phyloP scores from a whole-genome alignment of 1,139 yeast species.

The Blastobotrys elegans region DNA sequence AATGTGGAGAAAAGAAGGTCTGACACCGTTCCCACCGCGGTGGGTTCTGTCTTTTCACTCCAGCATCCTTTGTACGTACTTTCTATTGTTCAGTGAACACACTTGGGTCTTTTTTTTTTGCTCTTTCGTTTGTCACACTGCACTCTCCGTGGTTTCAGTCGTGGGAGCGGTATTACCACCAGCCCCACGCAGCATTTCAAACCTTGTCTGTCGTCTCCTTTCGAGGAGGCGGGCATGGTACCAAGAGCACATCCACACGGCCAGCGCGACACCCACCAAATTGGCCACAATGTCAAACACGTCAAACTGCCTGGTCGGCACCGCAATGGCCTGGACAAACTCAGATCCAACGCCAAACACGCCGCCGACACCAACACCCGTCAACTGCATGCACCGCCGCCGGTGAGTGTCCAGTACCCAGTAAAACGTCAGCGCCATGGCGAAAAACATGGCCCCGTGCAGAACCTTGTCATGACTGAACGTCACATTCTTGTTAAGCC shows the following conservation, averaged over 20 bases:
- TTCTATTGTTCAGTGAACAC: too few species aligned
- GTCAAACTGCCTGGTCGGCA: slow-evolving; percentile 33
- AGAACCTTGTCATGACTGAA: slow-evolving; percentile 49
- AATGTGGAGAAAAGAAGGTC: too few species aligned
- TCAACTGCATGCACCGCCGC: slow-evolving; percentile 40
- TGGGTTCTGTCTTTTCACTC: too few species aligned
- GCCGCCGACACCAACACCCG: slow-evolving; percentile 43
- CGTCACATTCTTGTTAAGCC: slow-evolving; percentile 44
- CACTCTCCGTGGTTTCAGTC: too few species aligned
- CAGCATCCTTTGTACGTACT: too few species aligned
- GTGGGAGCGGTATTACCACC: not conserved
- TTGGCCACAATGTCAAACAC: slow-evolving; percentile 34
- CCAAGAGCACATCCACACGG: slow-evolving; percentile 31
- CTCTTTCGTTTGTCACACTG: too few species aligned
- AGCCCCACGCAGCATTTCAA: slow-evolving; percentile 25
- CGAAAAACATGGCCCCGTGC: slow-evolving; percentile 47
- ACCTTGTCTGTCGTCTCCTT: slow-evolving; percentile 31
- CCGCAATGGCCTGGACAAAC: slow-evolving; percentile 37
- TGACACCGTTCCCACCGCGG: too few species aligned
- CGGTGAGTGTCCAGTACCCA: slow-evolving; percentile 47
- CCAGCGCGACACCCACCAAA: slow-evolving; percentile 33
- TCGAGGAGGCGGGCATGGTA: slow-evolving; percentile 35
- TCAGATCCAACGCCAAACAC: slow-evolving; percentile 51
- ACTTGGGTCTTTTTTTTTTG: too few species aligned
- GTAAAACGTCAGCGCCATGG: slow-evolving; percentile 51